These are phyloP conservation scores for Paramyrothecium sp. DNA, from an alignment of 2,329 filamentous ascomycete genomes.

Conservation along the genomic window DNA sequence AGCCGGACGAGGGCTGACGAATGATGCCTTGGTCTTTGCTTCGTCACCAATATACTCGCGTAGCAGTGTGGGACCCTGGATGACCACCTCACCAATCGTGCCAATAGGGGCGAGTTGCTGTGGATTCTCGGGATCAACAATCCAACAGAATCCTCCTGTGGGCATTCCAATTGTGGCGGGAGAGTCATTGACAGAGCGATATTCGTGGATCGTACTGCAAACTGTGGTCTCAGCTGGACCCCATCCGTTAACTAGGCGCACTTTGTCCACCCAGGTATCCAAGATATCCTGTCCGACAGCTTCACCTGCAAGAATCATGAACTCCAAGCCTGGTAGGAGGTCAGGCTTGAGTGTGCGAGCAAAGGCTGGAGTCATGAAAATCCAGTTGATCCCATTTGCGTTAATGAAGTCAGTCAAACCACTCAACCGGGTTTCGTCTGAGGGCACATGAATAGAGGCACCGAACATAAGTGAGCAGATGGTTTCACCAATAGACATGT, in stretches of 20 bases:
- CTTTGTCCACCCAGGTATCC: slow-evolving; percentile 11
- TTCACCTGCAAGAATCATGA: slow-evolving; percentile 16
- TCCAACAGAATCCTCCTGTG: slow-evolving; percentile 8
- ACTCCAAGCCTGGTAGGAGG: slow-evolving; percentile 10
- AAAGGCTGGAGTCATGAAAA: slow-evolving; percentile 20
- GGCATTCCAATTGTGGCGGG: slow-evolving; percentile 7
- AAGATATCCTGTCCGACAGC: slow-evolving; percentile 10
- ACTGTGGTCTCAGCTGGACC: slow-evolving; percentile 18
- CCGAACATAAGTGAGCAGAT: slow-evolving; percentile 9
- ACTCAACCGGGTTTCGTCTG: slow-evolving; percentile 14
- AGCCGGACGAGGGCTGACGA: slow-evolving; percentile 22
- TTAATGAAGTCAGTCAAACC: slow-evolving; percentile 13
- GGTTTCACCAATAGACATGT: slow-evolving; percentile 16
- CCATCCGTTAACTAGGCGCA: slow-evolving; percentile 17
- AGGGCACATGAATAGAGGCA: slow-evolving; percentile 19
- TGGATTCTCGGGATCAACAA: slow-evolving; percentile 14
- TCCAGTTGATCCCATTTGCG: slow-evolving; percentile 10
- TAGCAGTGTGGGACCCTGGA: slow-evolving; percentile 16
- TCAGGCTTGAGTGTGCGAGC: slow-evolving; percentile 11
- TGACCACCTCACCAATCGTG: slow-evolving; percentile 12
- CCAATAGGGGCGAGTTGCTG: slow-evolving; percentile 10
- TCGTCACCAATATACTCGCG: slow-evolving; percentile 19
- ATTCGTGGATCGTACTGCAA: slow-evolving; percentile 7
- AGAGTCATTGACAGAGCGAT: neutral
- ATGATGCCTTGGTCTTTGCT: slow-evolving; percentile 20